Percentiles rank a stretch among this genome's conserved stretches.
phyloP scores from a whole-genome alignment of 208 protist species.

The Herpetomonas muscarum region DNA sequence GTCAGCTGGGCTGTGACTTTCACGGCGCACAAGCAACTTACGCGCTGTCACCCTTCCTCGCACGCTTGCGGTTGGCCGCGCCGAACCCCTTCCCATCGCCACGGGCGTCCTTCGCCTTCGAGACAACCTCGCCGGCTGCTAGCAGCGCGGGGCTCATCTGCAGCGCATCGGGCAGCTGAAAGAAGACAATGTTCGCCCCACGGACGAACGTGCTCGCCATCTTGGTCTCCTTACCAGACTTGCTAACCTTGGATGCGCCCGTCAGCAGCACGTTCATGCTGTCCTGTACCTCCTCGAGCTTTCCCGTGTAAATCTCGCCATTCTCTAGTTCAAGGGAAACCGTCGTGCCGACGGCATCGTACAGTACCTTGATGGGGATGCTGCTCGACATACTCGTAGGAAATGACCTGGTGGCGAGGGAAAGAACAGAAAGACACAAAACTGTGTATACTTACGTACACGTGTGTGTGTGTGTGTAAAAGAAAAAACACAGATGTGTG shows the following conservation, averaged over 20 bases:
- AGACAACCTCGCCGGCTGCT: slow-evolving; percentile 44
- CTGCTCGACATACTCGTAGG: slow-evolving; percentile 17
- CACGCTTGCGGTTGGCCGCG: slow-evolving; percentile 26
- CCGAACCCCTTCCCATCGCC: slow-evolving; percentile 85
- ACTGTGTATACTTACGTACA: slow-evolving; percentile 5
- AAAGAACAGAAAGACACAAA: slow-evolving; percentile 3
- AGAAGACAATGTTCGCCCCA: slow-evolving; percentile 89
- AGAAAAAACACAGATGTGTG: background rate
- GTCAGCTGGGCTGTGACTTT: background rate
- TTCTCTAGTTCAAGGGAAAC: slow-evolving; percentile 90
- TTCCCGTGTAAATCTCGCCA: slow-evolving; percentile 89
- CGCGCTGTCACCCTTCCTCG: slow-evolving; percentile 8
- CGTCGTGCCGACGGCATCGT: slow-evolving; percentile 84
- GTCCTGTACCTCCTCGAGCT: slow-evolving; percentile 80
- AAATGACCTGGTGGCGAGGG: background rate
- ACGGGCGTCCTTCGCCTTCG: slow-evolving; percentile 61
- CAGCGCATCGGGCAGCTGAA: slow-evolving; percentile 90
- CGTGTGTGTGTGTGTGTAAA: slow-evolving; percentile 1
- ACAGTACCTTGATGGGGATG: slow-evolving; percentile 93
- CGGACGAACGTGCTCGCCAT: slow-evolving; percentile 83
- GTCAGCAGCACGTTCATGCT: slow-evolving; percentile 91
- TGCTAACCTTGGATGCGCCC: slow-evolving; percentile 68
- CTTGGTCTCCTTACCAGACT: slow-evolving; percentile 49
- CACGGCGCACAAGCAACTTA: background rate
- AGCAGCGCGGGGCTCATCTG: slow-evolving; percentile 66